Evolutionary conservation across 371 early-diverging fungal species (phyloP).

Genomic region (Mucor sp.): DNA sequence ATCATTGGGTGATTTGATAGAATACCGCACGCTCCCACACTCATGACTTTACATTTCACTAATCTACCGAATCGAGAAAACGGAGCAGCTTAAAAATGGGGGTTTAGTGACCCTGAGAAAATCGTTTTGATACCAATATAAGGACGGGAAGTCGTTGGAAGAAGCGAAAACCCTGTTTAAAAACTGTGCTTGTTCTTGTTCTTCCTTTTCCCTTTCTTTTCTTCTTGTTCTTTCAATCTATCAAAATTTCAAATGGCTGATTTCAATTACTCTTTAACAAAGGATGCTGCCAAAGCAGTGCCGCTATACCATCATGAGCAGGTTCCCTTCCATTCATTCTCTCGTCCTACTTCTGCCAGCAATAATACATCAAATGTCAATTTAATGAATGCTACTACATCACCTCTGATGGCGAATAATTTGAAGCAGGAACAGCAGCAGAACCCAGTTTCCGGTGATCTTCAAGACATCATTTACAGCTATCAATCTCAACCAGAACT

Average conservation of each 20-base stretch:
- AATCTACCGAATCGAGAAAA: constrained; percentile 9
- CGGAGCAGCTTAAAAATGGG: constrained; percentile 1
- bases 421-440: constrained; percentile 18
- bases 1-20: background rate
- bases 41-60: constrained; percentile 15
- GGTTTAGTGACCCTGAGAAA: constrained; percentile 29
- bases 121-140: constrained; percentile 13
- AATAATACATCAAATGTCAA: constrained; percentile 5
- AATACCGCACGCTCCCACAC: constrained; percentile 28
- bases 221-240: constrained; percentile 3
- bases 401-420: constrained; percentile 5
- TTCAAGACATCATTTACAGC: constrained; percentile 58
- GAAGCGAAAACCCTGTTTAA: constrained; percentile 19
- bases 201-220: constrained; percentile 6
- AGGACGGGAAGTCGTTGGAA: constrained; percentile 21
- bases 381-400: background rate
- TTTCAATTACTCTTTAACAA: constrained; percentile 20
- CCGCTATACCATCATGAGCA: constrained; percentile 48
- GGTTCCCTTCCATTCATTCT: constrained; percentile 37
- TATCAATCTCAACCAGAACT: constrained; percentile 66
- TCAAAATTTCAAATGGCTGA: constrained; percentile 12
- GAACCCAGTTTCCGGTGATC: constrained; percentile 35
- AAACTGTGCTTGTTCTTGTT: background rate
- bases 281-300: constrained; percentile 30
- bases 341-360: constrained; percentile 11